A percentile compares a stretch with the other conserved stretches of the same genome.
These are phyloP conservation scores for Protea cynaroides DNA, from an alignment of 164 flowering plant species.

Conservation along the genomic window DNA sequence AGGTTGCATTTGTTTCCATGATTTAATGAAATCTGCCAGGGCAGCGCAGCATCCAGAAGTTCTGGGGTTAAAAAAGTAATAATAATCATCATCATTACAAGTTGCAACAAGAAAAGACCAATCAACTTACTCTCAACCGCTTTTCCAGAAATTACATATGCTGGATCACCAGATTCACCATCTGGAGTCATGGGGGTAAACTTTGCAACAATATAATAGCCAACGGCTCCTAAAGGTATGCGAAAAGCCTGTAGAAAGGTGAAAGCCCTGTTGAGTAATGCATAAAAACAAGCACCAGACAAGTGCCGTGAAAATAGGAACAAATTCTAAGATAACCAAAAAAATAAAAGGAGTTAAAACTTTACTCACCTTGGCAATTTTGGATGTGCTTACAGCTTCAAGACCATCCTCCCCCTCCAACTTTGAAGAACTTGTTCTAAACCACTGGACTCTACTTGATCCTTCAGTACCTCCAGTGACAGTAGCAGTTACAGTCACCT, in stretches of 20 bases:
- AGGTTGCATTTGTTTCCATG: no score
- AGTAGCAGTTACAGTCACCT: slow-evolving; percentile 69
- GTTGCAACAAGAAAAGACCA: background rate
- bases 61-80: no score
- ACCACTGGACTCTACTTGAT: slow-evolving; percentile 98
- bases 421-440: slow-evolving; percentile 54
- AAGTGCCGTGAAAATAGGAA: background rate
- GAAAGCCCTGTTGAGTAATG: slow-evolving; percentile 3
- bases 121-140: slow-evolving; percentile 69
- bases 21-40: no score
- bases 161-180: slow-evolving; percentile 94
- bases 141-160: slow-evolving; percentile 66
- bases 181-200: slow-evolving; percentile 92
- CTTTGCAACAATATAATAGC: slow-evolving; percentile 78
- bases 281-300: slow-evolving; percentile 2
- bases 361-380: slow-evolving; percentile 73
- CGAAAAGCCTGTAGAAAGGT: slow-evolving; percentile 68
- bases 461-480: slow-evolving; percentile 97
- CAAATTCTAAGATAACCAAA: background rate
- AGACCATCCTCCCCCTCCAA: slow-evolving; percentile 60
- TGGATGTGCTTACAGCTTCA: slow-evolving; percentile 75
- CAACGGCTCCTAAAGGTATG: slow-evolving; percentile 92
- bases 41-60: no score
- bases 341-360: background rate
- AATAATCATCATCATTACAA: no score